Percentiles rank a stretch among this genome's conserved stretches.
Evolutionary conservation across 495 filamentous ascomycete species (phyloP).

Genomic region (Penicillium robsamsonii): DNA sequence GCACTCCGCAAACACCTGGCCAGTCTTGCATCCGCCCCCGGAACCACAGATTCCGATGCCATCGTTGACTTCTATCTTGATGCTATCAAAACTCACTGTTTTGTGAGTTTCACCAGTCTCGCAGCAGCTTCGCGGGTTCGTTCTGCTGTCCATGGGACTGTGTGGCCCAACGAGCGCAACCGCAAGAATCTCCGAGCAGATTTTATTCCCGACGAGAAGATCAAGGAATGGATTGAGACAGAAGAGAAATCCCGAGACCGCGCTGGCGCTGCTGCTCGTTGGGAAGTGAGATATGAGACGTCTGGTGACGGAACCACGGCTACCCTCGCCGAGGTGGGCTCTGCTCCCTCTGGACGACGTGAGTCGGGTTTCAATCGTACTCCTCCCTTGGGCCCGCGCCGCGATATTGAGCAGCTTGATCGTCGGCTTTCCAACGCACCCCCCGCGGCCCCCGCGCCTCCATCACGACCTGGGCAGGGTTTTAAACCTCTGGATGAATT

Average conservation of each 20-base stretch:
- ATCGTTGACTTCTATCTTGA: slow-evolving; percentile 77
- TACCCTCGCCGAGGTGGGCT: slow-evolving; percentile 51
- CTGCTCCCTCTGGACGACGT: slow-evolving; percentile 23
- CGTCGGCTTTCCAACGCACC: slow-evolving; percentile 26
- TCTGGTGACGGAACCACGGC: slow-evolving; percentile 56
- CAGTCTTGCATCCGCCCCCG: slow-evolving; percentile 61
- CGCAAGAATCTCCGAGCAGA: slow-evolving; percentile 86
- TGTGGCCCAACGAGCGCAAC: slow-evolving; percentile 86
- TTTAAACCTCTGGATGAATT: slow-evolving; percentile 62
- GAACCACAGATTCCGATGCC: slow-evolving; percentile 46
- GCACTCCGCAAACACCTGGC: slow-evolving; percentile 65
- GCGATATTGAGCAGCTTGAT: slow-evolving; percentile 23
- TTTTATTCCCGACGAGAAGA: slow-evolving; percentile 76
- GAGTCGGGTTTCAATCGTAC: slow-evolving; percentile 35
- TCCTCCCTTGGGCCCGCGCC: slow-evolving; percentile 37
- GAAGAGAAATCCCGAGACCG: slow-evolving; percentile 57
- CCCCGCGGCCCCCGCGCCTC: slow-evolving; percentile 16
- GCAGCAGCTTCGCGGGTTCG: slow-evolving; percentile 77
- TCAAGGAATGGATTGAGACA: slow-evolving; percentile 69
- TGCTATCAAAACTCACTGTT: slow-evolving; percentile 80
- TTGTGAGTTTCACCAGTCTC: slow-evolving; percentile 65
- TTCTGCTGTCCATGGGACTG: slow-evolving; percentile 66
- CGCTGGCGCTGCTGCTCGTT: slow-evolving; percentile 52
- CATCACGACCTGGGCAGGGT: slow-evolving; percentile 40
- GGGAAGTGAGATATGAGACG: slow-evolving; percentile 70